Conservation (phyloP, 2,329 filamentous ascomycete species). For the Chaetomiaceae sp. region DNA sequence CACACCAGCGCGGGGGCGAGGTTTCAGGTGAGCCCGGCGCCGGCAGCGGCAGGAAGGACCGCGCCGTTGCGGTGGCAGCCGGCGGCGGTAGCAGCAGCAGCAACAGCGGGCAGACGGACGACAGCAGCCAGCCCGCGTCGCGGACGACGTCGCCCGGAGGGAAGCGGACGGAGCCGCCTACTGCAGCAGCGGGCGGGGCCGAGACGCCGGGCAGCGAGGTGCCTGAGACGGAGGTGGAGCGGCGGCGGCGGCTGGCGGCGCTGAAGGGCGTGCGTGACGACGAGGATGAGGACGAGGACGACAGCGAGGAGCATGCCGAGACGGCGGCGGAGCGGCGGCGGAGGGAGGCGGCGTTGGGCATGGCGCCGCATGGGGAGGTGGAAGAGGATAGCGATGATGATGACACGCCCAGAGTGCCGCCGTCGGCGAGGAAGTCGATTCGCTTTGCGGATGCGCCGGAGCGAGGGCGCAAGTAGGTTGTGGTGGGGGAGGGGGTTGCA, state of each 20-base stretch:
- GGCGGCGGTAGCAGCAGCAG: no score
- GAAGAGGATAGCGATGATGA: constrained; percentile 52
- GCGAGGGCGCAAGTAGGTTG: constrained; percentile 8
- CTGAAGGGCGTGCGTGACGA: constrained; percentile 37
- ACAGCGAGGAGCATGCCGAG: constrained; percentile 43
- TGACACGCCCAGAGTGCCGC: constrained; percentile 47
- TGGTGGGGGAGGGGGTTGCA: not conserved
- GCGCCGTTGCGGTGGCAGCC: not conserved
- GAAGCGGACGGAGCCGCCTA: not conserved
- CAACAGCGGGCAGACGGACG: no score
- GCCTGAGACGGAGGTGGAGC: constrained; percentile 64
- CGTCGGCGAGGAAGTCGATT: constrained; percentile 50
- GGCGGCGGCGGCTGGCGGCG: constrained; percentile 55
- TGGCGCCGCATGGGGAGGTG: constrained; percentile 38
- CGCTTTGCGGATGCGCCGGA: constrained; percentile 50
- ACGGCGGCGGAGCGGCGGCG: constrained; percentile 69
- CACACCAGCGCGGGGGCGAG: no score
- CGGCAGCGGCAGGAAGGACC: constrained; percentile 3
- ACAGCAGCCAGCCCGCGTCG: not conserved
- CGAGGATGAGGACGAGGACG: constrained; percentile 35
- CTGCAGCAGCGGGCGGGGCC: not conserved
- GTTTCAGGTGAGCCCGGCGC: constrained; percentile 7
- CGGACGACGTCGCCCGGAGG: constrained; percentile 9
- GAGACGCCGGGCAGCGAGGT: constrained; percentile 31
- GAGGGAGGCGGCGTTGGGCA: constrained; percentile 66